These are phyloP conservation scores for Rhizopus delemar DNA, from an alignment of 371 early-diverging fungal genomes.

Conservation along the genomic window DNA sequence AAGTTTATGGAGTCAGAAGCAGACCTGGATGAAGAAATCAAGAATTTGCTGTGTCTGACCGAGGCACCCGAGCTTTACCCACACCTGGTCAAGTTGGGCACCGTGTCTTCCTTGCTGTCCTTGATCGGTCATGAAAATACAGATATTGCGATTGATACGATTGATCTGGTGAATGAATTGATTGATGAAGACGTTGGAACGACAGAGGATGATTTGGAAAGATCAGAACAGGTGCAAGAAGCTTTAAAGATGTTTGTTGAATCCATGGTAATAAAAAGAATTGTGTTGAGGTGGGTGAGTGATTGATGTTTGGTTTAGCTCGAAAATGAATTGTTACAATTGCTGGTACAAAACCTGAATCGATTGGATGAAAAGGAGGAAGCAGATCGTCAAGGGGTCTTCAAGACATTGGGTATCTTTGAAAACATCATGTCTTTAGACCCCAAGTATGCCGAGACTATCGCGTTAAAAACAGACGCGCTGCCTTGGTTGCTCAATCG, in stretches of 20 bases:
- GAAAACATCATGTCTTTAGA: slow-evolving; percentile 85
- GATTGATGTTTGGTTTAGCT: slow-evolving; percentile 38
- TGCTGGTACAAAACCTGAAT: slow-evolving; percentile 77
- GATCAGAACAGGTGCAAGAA: slow-evolving; percentile 63
- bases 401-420: slow-evolving; percentile 80
- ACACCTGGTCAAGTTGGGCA: slow-evolving; percentile 69
- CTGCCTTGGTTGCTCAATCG: slow-evolving; percentile 76
- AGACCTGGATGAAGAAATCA: slow-evolving; percentile 88
- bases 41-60: slow-evolving; percentile 70
- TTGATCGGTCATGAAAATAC: slow-evolving; percentile 91
- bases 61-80: slow-evolving; percentile 82
- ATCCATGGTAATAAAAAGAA: slow-evolving; percentile 59
- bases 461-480: slow-evolving; percentile 65
- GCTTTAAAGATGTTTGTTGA: slow-evolving; percentile 72
- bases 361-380: slow-evolving; percentile 79
- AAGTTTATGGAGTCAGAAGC: slow-evolving; percentile 94
- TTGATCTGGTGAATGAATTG: slow-evolving; percentile 85
- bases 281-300: not conserved
- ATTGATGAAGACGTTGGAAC: slow-evolving; percentile 88
- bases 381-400: slow-evolving; percentile 85
- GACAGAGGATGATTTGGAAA: slow-evolving; percentile 56
- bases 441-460: slow-evolving; percentile 62
- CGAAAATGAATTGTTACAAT: slow-evolving; percentile 70
- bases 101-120: slow-evolving; percentile 64
- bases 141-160: slow-evolving; percentile 84